Conservation (phyloP, 1,139 yeast species). For the Scheffersomyces stambukii region DNA sequence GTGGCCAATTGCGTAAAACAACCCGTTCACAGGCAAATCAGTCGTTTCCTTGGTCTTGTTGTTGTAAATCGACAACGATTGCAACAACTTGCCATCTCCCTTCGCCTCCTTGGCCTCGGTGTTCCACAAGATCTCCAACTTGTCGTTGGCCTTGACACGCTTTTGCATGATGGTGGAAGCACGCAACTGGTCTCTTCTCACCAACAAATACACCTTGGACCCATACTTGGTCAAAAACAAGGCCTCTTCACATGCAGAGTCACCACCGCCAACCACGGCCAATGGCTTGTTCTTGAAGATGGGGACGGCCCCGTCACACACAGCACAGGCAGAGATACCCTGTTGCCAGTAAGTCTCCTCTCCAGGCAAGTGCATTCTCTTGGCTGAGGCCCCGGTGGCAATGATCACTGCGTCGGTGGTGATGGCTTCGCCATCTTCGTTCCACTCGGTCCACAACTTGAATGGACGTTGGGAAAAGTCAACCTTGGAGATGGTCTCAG, state of each 20-base stretch:
- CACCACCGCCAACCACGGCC: slow-evolving; percentile 98
- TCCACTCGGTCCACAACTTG: slow-evolving; percentile 95
- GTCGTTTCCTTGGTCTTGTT: slow-evolving; percentile 63
- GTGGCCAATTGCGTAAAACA: slow-evolving; percentile 98
- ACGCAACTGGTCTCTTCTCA: slow-evolving; percentile 89
- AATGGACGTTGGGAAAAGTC: slow-evolving; percentile 85
- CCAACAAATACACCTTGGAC: slow-evolving; percentile 87
- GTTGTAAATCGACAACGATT: slow-evolving; percentile 59
- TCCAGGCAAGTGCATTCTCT: slow-evolving; percentile 89
- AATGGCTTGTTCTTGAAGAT: slow-evolving; percentile 96
- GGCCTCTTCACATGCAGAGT: slow-evolving; percentile 99
- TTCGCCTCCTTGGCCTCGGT: slow-evolving; percentile 83
- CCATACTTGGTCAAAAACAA: slow-evolving; percentile 94
- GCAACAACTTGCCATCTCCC: slow-evolving; percentile 83
- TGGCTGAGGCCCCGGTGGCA: slow-evolving; percentile 98
- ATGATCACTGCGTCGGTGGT: slow-evolving; percentile 89
- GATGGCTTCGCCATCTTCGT: slow-evolving; percentile 82
- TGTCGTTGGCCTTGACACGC: slow-evolving; percentile 78
- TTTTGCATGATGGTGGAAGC: slow-evolving; percentile 97
- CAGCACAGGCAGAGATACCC: slow-evolving; percentile 99
- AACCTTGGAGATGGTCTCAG: slow-evolving; percentile 90
- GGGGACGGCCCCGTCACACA: slow-evolving; percentile 99
- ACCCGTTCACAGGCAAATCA: slow-evolving; percentile 80
- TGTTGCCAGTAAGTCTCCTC: slow-evolving; percentile 98
- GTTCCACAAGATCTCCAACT: slow-evolving; percentile 86